Evolutionary conservation across 352 stramenopile genomes (phyloP).

Genomic region (Phytophthora pisi): DNA sequence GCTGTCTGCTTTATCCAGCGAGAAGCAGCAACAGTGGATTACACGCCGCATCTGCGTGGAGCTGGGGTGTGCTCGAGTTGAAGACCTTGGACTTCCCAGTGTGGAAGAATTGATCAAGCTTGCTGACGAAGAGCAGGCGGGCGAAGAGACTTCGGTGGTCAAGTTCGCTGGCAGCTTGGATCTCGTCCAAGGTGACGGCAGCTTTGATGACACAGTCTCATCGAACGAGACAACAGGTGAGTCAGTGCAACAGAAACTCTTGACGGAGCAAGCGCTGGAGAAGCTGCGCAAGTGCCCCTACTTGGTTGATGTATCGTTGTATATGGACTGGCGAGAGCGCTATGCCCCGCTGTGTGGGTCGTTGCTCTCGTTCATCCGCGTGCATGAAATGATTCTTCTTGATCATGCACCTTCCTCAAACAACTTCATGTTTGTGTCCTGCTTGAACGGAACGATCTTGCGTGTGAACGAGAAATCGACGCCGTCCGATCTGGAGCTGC

Average conservation of each 20-base stretch:
- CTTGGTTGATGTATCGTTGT: conserved; percentile 64
- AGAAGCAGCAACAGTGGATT: conserved; percentile 47
- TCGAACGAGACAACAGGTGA: conserved; percentile 47
- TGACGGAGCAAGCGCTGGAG: conserved; percentile 50
- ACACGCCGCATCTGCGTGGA: conserved; percentile 29
- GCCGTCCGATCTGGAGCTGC: conserved; percentile 53
- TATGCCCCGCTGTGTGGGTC: conserved; percentile 68
- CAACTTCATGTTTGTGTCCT: conserved; percentile 67
- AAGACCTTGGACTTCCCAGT: conserved; percentile 27
- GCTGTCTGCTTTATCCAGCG: conserved; percentile 29
- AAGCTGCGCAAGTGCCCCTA: conserved; percentile 61
- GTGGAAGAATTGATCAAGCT: conserved; percentile 33
- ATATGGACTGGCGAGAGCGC: conserved; percentile 59
- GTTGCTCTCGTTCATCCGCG: conserved; percentile 68
- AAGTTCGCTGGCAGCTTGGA: conserved; percentile 50
- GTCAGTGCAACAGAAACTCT: conserved; percentile 39
- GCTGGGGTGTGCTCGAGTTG: conserved; percentile 27
- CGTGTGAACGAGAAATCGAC: conserved; percentile 65
- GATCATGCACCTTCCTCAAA: conserved; percentile 66
- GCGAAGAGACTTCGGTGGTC: conserved; percentile 29
- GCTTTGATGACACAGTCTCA: conserved; percentile 6
- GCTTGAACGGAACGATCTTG: conserved; percentile 62
- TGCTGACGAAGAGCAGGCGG: conserved; percentile 11
- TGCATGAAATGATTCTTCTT: conserved; percentile 84
- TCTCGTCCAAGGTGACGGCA: conserved; percentile 15